Evolutionary conservation across 345 rosid species (phyloP), one percentile per base, ranked within the genome.

Genomic region (Nephelium lappaceum): DNA sequence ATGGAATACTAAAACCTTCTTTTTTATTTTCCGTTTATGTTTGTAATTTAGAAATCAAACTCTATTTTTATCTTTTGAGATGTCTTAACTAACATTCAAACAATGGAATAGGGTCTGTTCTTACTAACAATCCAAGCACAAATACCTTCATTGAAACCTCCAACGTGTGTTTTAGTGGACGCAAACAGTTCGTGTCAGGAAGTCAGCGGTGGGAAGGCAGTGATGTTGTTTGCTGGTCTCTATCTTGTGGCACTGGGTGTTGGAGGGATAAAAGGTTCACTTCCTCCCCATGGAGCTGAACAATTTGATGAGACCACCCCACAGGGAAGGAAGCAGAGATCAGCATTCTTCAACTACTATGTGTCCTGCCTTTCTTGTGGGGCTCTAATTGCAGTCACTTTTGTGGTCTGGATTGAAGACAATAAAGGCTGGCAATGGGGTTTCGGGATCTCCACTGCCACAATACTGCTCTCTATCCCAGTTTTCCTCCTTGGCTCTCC

Each of bases 361-460:
- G 87, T 95, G 4, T 95, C 92, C 86, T 86, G 90, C 81, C 98
- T 95, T 69, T 86, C 98, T 9, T 89, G 89, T 15, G 97, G 98
- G 39, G 98, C 98, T 62, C 83, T 95, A 31, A 79, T 95, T 68
- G 98, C 98, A 8, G 98, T 95, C 45, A 95, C 98, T 16, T 79
- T 93, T 64, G 97, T 91, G 81, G 98, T 95, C 62, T 93, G 98
- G 98, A 88, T 95, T 53, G 98, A 95, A 87, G 98, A 92, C 81
- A 95, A 95, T 87, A 84, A 83, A 81, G 98, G 98, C 23, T 95
- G 98, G 98, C 89, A 89, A 69, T 93, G 95, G 86, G 98, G 97
- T 67, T 92, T 95, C 15, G 98, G 93, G 74, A 80, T 89, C 47
- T 85, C 98, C 41, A 90, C 97, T 11, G 90, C 83, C 23, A 83